Percentiles rank a stretch among this genome's conserved stretches.
Evolutionary conservation across 2,329 filamentous ascomycete genomes (phyloP).

Genomic region (Herpotrichia juniperi): DNA sequence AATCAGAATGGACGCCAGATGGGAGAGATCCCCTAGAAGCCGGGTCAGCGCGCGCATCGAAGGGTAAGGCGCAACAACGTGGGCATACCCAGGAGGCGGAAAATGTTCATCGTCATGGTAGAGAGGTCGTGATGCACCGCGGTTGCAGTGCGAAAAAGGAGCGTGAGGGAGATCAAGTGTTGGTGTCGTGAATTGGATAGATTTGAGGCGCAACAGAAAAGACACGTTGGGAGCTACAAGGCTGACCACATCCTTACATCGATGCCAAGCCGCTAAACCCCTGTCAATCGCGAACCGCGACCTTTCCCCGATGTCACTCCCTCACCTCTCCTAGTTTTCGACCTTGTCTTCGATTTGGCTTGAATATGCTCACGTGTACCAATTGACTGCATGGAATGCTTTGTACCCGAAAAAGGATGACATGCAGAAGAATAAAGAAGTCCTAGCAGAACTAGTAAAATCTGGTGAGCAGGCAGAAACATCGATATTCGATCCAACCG

Average conservation of each 20-base stretch:
- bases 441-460: too few relatives aligned
- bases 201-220: slow-evolving; percentile 31
- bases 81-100: slow-evolving; percentile 67
- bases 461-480: too few relatives aligned
- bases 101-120: slow-evolving; percentile 68
- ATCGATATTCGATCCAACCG: too few relatives aligned
- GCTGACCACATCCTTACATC: slow-evolving; percentile 29
- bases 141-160: slow-evolving; percentile 8
- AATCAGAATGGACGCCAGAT: slow-evolving; percentile 92
- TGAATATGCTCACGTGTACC: neutral
- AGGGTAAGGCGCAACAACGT: neutral
- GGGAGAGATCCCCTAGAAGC: slow-evolving; percentile 84
- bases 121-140: slow-evolving; percentile 8
- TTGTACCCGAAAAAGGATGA: neutral
- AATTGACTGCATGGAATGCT: neutral
- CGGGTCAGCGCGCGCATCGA: slow-evolving; percentile 32
- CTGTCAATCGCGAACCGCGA: slow-evolving; percentile 1
- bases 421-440: too few relatives aligned
- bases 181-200: slow-evolving; percentile 10
- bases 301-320: neutral
- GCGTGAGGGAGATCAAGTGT: neutral
- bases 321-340: too few relatives aligned
- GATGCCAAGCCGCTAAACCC: slow-evolving; percentile 5
- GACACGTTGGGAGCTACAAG: slow-evolving; percentile 40
- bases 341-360: too few relatives aligned